These are phyloP conservation scores for Ogataea salicorniae DNA, from an alignment of 805 yeast species.

Conservation along the genomic window DNA sequence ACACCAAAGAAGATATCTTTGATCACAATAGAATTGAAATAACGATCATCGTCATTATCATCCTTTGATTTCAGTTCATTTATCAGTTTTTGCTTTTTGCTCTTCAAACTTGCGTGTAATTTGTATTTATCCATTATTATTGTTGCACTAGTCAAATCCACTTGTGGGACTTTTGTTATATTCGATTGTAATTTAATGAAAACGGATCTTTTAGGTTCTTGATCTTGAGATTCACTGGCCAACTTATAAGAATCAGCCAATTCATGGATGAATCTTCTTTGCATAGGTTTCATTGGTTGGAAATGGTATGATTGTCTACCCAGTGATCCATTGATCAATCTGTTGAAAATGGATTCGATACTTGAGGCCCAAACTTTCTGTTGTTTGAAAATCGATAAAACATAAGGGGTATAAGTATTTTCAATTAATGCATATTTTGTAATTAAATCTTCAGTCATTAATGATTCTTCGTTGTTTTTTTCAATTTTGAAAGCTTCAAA, in stretches of 20 bases:
- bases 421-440: constrained; percentile 23
- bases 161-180: constrained; percentile 34
- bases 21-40: constrained; percentile 51
- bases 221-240: constrained; percentile 71
- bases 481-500: constrained; percentile 51
- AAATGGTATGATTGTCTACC: constrained; percentile 47
- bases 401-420: constrained; percentile 40
- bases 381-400: constrained; percentile 41
- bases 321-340: constrained; percentile 40
- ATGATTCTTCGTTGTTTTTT: constrained; percentile 7
- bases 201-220: constrained; percentile 74
- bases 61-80: constrained; percentile 17
- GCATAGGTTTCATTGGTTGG: constrained; percentile 66
- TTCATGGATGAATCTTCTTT: constrained; percentile 66
- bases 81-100: constrained; percentile 24
- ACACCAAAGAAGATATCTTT: constrained; percentile 50
- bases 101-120: constrained; percentile 25
- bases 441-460: constrained; percentile 15
- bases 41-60: constrained; percentile 18
- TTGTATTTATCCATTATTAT: constrained; percentile 28
- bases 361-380: constrained; percentile 67
- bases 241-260: constrained; percentile 55
- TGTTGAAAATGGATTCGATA: constrained; percentile 49
- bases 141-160: constrained; percentile 43
- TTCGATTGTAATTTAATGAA: constrained; percentile 39